A percentile compares a stretch with the other conserved stretches of the same genome.
Evolutionary conservation across 2,329 filamentous ascomycete genomes (phyloP).

Genomic region (Penicillium freii): DNA sequence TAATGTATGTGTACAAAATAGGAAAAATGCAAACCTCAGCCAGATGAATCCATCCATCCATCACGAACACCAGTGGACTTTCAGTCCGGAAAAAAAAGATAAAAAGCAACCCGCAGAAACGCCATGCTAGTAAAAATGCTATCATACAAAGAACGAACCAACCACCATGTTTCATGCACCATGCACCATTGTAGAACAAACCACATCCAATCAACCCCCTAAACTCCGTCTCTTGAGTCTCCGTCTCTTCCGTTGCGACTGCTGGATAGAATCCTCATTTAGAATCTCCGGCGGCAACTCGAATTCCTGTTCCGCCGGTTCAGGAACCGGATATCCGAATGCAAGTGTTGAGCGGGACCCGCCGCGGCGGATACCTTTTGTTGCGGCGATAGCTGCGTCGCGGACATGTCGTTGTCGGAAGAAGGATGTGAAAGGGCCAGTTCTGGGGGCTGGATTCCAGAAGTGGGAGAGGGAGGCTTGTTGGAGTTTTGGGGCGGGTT

Average conservation of each 20-base stretch:
- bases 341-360: constrained; percentile 63
- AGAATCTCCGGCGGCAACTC: constrained; percentile 64
- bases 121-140: constrained; percentile 19
- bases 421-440: constrained; percentile 78
- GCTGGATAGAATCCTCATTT: constrained; percentile 43
- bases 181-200: background rate
- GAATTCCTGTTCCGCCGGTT: constrained; percentile 70
- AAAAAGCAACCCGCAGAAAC: background rate
- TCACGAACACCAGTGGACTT: background rate
- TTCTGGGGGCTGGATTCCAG: constrained; percentile 30
- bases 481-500: background rate
- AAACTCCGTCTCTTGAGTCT: constrained; percentile 35
- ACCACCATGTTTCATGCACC: background rate
- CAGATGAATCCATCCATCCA: background rate
- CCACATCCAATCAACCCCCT: background rate
- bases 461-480: constrained; percentile 21
- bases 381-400: constrained; percentile 67
- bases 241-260: constrained; percentile 41
- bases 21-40: background rate
- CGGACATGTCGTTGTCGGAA: constrained; percentile 77
- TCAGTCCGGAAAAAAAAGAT: background rate
- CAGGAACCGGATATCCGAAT: constrained; percentile 79
- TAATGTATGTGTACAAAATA: background rate
- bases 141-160: constrained; percentile 16
- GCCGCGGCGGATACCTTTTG: constrained; percentile 55